Base-by-base conservation (phyloP, 129 eudicot genomes). In the Tanacetum coccineum region DNA sequence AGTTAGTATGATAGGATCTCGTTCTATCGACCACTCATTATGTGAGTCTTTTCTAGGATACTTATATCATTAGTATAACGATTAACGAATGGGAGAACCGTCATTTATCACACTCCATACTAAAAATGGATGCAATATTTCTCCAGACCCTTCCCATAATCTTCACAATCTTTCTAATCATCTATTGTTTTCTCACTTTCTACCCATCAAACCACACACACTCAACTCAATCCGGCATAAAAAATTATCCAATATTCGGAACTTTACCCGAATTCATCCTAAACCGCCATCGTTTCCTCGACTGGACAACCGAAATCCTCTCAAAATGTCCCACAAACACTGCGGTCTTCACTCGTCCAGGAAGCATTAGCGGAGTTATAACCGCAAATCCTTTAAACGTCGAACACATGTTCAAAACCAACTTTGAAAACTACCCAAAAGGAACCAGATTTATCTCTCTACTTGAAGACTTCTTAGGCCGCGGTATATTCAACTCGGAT, bases 271-370 rank as follows among this genome's bases (percentile, higher is more conserved):
- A 79, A 3, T 90, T 87, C 68, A 59, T 87, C 73, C 72, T 17
- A 7, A 80, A 90, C 79, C 91, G 97, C 71, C 84, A 84, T 87
- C 89, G 87, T n/a, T 90, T 87, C 66, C 92, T 84, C n/a, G 86
- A 90, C 10, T 91, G 97, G 97, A 67, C 59, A 72, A 87, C 95
- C 67, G 69, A 18, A n/a, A 30, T 87, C 81, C 95, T 91, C 64
- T 63, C 95, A 4, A 3, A 19, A 2, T 72, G 70, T 62, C 90
- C 97, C 47, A 69, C 92, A 64, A 80, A 82, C 89, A 85, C 93
- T 70, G 75, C 90, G 65, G 81, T 79, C 66, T 77, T 91, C 83
- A 58, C 4, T 68, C 95, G 97, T 10, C 92, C 89, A 9, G 91
- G 87, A 1, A 75, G 76, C 1, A 56, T 80, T 68, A 82, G 84